Evolutionary conservation across 2,329 filamentous ascomycete species (phyloP).

Genomic region (Talaromyces sp.): DNA sequence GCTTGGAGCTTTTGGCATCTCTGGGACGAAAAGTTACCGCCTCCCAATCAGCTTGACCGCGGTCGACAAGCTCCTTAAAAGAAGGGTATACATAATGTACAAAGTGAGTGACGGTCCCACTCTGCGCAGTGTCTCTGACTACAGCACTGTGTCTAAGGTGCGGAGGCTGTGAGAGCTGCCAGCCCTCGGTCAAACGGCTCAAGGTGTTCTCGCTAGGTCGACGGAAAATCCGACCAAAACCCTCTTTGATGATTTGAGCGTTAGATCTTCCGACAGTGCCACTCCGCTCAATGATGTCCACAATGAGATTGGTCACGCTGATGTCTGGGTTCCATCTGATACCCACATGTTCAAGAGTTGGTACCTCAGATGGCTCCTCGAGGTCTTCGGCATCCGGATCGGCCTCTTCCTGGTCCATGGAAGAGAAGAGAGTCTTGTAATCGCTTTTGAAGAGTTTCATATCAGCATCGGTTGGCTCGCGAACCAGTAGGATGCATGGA

Average conservation of each 20-base stretch:
- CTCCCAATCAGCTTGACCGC: conserved; percentile 48
- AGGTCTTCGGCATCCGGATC: conserved; percentile 27
- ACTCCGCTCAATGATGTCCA: conserved; percentile 42
- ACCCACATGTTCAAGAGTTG: conserved; percentile 3
- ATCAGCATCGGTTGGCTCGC: conserved; percentile 36
- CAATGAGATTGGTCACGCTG: conserved; percentile 48
- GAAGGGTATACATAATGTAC: conserved; percentile 50
- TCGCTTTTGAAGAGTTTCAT: conserved; percentile 36
- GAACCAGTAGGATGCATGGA: conserved; percentile 40
- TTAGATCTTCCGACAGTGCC: conserved; percentile 49
- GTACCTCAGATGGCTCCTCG: conserved; percentile 15
- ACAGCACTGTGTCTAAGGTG: conserved; percentile 54
- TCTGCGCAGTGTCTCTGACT: conserved; percentile 49
- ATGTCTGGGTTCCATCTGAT: conserved; percentile 50
- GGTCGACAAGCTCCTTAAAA: conserved; percentile 50
- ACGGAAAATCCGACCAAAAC: conserved; percentile 49
- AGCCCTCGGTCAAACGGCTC: conserved; percentile 49
- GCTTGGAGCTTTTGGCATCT: conserved; percentile 24
- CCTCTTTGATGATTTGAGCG: conserved; percentile 35
- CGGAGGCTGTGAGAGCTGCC: conserved; percentile 54
- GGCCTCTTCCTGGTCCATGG: conserved; percentile 19
- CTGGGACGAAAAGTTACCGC: conserved; percentile 40
- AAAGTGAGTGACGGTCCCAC: conserved; percentile 46
- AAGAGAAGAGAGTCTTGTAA: conserved; percentile 20
- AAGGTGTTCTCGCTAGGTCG: conserved; percentile 52